Evolutionary conservation across 225 moss, liverwort and hornwort species (phyloP).

Genomic region (Bryum argenteum): DNA sequence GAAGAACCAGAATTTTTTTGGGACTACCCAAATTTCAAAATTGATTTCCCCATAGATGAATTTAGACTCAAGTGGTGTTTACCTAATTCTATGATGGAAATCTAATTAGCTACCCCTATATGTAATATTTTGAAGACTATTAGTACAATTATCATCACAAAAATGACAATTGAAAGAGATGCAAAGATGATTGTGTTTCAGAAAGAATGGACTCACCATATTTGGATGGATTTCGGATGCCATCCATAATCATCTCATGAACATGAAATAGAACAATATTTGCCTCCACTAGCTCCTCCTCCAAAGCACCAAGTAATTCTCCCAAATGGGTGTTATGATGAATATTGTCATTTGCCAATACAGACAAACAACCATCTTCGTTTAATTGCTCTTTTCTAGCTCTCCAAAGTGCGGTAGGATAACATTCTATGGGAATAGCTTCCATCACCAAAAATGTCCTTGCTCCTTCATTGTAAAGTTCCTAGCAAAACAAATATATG

Average conservation of each 20-base stretch:
- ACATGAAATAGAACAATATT: constrained; percentile 37
- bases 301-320: constrained; percentile 16
- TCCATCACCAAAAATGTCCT: constrained; percentile 40
- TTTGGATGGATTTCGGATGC: constrained; percentile 34
- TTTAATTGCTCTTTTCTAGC: neutral
- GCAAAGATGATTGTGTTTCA: too few relatives aligned
- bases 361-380: constrained; percentile 32
- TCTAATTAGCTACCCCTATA: too few relatives aligned
- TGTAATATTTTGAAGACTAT: too few relatives aligned
- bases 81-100: too few relatives aligned
- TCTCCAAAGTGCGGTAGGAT: accelerated
- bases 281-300: neutral
- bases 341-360: accelerated
- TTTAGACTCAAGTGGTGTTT: too few relatives aligned
- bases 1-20: too few relatives aligned
- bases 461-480: constrained; percentile 40
- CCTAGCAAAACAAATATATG: neutral
- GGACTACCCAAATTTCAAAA: too few relatives aligned
- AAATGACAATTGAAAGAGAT: too few relatives aligned
- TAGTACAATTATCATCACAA: too few relatives aligned
- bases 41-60: too few relatives aligned
- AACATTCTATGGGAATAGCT: neutral
- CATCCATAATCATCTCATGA: constrained; percentile 32
- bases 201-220: constrained; percentile 36
- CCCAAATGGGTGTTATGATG: constrained; percentile 16